Evolutionary conservation across 345 rosid species (phyloP).

Genomic region (Eucalyptus coolabah): DNA sequence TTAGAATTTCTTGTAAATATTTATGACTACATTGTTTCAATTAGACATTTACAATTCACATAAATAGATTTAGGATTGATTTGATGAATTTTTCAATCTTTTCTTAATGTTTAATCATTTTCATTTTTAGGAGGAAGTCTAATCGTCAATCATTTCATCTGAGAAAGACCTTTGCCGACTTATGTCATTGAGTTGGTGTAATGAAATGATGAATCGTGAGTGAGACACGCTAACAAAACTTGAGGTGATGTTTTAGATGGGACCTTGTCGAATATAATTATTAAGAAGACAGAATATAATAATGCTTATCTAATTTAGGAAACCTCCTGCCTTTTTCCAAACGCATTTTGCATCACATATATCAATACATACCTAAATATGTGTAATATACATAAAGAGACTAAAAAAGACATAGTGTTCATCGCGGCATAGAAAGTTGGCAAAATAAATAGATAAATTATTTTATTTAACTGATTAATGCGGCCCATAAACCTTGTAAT

Average conservation of each 20-base stretch:
- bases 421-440: neutral
- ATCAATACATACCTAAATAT: neutral
- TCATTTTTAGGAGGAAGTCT: neutral
- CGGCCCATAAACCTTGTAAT: neutral
- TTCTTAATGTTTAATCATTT: neutral
- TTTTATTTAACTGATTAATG: neutral
- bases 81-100: fast-evolving
- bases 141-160: neutral
- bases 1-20: fast-evolving
- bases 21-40: neutral
- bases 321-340: neutral
- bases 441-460: neutral
- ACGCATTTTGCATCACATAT: neutral
- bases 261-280: neutral
- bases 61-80: neutral
- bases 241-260: neutral
- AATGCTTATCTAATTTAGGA: neutral
- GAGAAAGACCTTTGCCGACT: neutral
- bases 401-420: neutral
- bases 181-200: neutral
- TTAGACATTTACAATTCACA: neutral
- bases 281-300: neutral
- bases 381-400: neutral
- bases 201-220: neutral
- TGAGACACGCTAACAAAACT: neutral